Conservation (phyloP, 805 yeast genomes). For the Yarrowia keelungensis region DNA sequence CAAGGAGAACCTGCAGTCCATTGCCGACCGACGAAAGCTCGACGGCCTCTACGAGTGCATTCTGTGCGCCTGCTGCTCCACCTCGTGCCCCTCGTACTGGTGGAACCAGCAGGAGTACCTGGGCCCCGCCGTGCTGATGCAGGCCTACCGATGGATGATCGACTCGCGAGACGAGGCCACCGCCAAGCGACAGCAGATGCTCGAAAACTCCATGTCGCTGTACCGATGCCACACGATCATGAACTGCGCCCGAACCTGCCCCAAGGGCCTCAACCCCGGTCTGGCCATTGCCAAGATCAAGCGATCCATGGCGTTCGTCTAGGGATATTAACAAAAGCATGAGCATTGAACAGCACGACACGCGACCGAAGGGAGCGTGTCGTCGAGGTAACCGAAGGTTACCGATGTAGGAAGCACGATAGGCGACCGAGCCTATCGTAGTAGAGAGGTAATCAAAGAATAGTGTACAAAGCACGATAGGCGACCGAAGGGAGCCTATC, state of each 20-base stretch:
- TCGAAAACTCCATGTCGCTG: constrained; percentile 95
- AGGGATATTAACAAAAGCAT: neutral
- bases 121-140: constrained; percentile 99
- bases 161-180: constrained; percentile 96
- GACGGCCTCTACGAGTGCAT: constrained; percentile 98
- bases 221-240: constrained; percentile 99
- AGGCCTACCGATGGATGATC: constrained; percentile 98
- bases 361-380: too few relatives aligned
- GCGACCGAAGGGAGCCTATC: too few relatives aligned
- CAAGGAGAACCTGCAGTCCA: constrained; percentile 87
- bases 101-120: constrained; percentile 99
- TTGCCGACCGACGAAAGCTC: constrained; percentile 92
- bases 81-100: constrained; percentile 99
- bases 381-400: too few relatives aligned
- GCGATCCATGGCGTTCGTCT: constrained; percentile 77
- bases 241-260: constrained; percentile 99
- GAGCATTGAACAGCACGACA: too few relatives aligned
- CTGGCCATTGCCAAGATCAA: constrained; percentile 96
- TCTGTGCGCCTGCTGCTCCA: constrained; percentile 97
- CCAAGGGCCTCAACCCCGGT: constrained; percentile 98
- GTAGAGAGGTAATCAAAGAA: too few relatives aligned
- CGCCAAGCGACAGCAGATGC: constrained; percentile 78
- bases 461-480: too few relatives aligned
- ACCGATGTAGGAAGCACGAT: too few relatives aligned
- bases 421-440: too few relatives aligned